phyloP scores from a whole-genome alignment of 2,329 filamentous ascomycete species.

The Dissoconium aciculare region DNA sequence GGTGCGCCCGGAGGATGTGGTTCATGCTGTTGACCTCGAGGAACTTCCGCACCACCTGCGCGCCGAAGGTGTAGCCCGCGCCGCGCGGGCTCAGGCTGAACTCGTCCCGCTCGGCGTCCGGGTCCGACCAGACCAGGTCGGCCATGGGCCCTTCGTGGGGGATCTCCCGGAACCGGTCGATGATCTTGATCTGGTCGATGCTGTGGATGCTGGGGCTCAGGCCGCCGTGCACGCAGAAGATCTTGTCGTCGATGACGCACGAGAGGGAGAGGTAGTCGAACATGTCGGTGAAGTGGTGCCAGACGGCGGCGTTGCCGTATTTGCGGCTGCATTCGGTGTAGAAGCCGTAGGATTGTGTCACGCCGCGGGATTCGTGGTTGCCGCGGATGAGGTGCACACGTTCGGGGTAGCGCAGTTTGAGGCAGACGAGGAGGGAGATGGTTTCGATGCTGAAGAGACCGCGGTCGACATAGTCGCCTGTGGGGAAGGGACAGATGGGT shows the following conservation, averaged over 20 bases:
- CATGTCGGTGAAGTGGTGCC: constrained; percentile 99
- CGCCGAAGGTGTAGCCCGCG: constrained; percentile 93
- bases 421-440: constrained; percentile 89
- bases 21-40: constrained; percentile 94
- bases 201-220: constrained; percentile 64
- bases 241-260: constrained; percentile 96
- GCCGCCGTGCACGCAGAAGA: constrained; percentile 96
- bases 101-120: constrained; percentile 91
- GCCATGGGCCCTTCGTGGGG: constrained; percentile 98
- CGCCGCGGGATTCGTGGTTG: constrained; percentile 93
- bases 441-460: constrained; percentile 98
- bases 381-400: constrained; percentile 92
- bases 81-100: constrained; percentile 88
- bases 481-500: not conserved
- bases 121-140: constrained; percentile 97
- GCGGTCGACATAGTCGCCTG: constrained; percentile 65
- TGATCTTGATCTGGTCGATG: constrained; percentile 99
- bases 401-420: constrained; percentile 91
- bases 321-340: constrained; percentile 97
- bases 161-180: constrained; percentile 95
- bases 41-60: constrained; percentile 97
- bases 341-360: constrained; percentile 97
- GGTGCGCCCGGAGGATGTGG: constrained; percentile 93
- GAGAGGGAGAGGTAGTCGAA: constrained; percentile 95
- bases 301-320: constrained; percentile 96